Conservation (phyloP, 495 filamentous ascomycete genomes). For the Alectoria sarmentosa region DNA sequence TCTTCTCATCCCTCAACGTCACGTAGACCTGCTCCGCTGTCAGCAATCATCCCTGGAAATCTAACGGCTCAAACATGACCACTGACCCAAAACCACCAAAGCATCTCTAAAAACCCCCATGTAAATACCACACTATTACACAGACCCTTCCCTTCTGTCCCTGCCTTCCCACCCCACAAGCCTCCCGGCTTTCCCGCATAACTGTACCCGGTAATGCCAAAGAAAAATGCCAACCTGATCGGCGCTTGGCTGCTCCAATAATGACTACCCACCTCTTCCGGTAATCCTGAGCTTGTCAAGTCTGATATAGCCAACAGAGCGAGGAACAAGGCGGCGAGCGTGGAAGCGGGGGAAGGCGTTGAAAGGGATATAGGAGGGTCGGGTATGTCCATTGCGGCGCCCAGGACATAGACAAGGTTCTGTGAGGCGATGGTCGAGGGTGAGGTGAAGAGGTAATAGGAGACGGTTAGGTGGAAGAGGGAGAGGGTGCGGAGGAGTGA, state of each 20-base stretch:
- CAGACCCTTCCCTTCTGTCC: constrained; percentile 41
- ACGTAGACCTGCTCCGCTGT: constrained; percentile 31
- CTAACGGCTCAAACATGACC: background rate
- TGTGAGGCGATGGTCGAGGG: constrained; percentile 67
- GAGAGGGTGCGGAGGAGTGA: constrained; percentile 71
- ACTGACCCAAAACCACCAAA: constrained; percentile 81
- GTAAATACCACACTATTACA: constrained; percentile 78
- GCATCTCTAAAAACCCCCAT: constrained; percentile 76
- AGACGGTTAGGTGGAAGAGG: constrained; percentile 74
- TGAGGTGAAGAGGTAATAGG: constrained; percentile 71
- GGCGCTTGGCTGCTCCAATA: constrained; percentile 69
- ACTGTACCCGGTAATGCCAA: constrained; percentile 57
- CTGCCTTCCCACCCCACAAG: constrained; percentile 23
- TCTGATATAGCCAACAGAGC: constrained; percentile 61
- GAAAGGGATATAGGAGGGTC: constrained; percentile 47
- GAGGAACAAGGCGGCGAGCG: constrained; percentile 65
- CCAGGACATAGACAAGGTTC: constrained; percentile 73
- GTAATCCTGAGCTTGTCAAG: constrained; percentile 62
- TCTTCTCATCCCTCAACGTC: constrained; percentile 45
- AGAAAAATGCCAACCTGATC: constrained; percentile 58
- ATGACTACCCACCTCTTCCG: constrained; percentile 56
- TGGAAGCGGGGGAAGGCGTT: constrained; percentile 55
- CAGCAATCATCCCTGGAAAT: background rate
- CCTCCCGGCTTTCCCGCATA: constrained; percentile 48
- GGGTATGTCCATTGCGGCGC: constrained; percentile 66